These are phyloP conservation scores for Boletellus ananas DNA, from an alignment of 768 basidiomycete species.

Conservation along the genomic window DNA sequence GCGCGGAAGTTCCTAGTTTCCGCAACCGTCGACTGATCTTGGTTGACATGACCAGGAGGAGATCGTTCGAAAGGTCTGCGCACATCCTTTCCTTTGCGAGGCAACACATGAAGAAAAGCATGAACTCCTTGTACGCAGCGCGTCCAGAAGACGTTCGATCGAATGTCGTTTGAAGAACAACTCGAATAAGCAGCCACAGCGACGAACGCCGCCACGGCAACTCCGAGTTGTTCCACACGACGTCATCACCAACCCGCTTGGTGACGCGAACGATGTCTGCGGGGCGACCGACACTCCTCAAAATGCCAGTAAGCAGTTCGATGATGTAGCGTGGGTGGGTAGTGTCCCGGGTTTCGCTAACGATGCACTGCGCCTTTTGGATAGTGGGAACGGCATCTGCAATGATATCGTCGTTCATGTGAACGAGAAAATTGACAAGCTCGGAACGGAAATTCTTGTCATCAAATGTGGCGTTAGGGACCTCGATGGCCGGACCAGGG, in stretches of 20 bases:
- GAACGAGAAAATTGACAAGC: constrained; percentile 36
- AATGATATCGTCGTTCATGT: constrained; percentile 27
- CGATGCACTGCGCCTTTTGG: constrained; percentile 32
- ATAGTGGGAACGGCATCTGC: constrained; percentile 34
- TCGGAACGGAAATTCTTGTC: constrained; percentile 31
- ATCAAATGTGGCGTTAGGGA: constrained; percentile 30
- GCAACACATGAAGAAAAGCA: constrained; percentile 26
- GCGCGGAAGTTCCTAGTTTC: constrained; percentile 30
- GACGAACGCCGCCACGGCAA: constrained; percentile 49
- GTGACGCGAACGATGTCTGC: constrained; percentile 27
- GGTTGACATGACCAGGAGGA: constrained; percentile 34
- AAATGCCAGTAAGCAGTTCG: constrained; percentile 41
- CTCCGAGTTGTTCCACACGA: constrained; percentile 37
- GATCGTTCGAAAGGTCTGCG: constrained; percentile 24
- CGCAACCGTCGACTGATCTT: constrained; percentile 37
- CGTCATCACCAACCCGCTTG: constrained; percentile 47
- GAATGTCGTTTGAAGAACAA: constrained; percentile 40
- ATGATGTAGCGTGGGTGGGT: constrained; percentile 44
- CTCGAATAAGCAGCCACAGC: constrained; percentile 47
- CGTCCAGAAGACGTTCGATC: constrained; percentile 8
- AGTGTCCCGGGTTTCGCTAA: constrained; percentile 38
- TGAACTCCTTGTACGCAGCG: constrained; percentile 32
- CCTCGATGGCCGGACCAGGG: constrained; percentile 42
- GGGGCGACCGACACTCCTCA: constrained; percentile 35
- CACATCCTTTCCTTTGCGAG: constrained; percentile 4